Conservation (phyloP, 257 asterid species). For the Salvia rosmarinus region DNA sequence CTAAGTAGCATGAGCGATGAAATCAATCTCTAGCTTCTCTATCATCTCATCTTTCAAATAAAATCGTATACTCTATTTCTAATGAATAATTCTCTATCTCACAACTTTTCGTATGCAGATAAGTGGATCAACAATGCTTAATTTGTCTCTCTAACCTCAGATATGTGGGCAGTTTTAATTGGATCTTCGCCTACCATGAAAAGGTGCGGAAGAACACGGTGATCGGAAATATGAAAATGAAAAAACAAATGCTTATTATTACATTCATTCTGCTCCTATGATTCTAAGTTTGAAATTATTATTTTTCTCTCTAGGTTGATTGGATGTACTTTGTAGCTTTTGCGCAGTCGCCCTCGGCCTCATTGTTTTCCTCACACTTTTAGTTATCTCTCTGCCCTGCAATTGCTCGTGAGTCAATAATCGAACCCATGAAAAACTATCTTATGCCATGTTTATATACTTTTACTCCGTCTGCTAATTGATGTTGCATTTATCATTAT, state of each 20-base stretch:
- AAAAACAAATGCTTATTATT: background rate
- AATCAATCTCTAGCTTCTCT: background rate
- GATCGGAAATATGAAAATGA: background rate
- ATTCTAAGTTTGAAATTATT: background rate
- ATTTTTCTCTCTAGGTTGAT: conserved; percentile 65
- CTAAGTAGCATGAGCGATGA: background rate
- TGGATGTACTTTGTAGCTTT: conserved; percentile 94
- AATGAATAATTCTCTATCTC: background rate
- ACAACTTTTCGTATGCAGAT: conserved; percentile 52
- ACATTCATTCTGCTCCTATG: background rate
- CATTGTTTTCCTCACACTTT: conserved; percentile 34
- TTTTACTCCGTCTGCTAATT: background rate
- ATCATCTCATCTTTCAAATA: background rate
- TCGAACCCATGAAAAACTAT: background rate
- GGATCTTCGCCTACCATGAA: conserved; percentile 85
- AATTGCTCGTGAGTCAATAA: background rate
- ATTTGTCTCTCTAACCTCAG: conserved; percentile 90
- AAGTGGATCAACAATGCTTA: conserved; percentile 87
- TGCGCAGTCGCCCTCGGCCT: conserved; percentile 80
- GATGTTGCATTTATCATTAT: too few relatives aligned
- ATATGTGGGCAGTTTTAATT: conserved; percentile 96
- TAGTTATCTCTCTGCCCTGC: background rate
- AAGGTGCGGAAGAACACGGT: conserved; percentile 52
- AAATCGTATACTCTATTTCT: background rate
- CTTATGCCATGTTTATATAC: background rate